phyloP scores from a whole-genome alignment of 805 yeast species.

The Yamadazyma tumulicola region DNA sequence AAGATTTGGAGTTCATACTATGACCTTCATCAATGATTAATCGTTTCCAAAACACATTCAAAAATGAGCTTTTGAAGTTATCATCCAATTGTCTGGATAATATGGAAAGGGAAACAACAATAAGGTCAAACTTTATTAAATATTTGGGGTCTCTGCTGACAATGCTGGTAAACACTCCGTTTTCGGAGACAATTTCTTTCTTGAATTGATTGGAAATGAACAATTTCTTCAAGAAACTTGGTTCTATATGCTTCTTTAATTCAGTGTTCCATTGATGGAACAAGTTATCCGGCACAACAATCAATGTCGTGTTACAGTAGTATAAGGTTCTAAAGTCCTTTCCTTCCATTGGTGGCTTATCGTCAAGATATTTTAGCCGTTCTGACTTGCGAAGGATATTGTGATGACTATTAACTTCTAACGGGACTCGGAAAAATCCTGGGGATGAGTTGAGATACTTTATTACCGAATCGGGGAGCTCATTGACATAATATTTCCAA shows the following conservation, averaged over 20 bases:
- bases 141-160: slow-evolving; percentile 24
- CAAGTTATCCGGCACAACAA: slow-evolving; percentile 64
- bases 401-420: slow-evolving; percentile 17
- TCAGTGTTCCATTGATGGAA: slow-evolving; percentile 65
- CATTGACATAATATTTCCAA: slow-evolving; percentile 49
- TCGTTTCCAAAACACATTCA: slow-evolving; percentile 59
- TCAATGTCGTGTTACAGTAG: slow-evolving; percentile 52
- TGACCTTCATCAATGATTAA: slow-evolving; percentile 77
- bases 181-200: slow-evolving; percentile 11
- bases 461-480: slow-evolving; percentile 44
- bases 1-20: slow-evolving; percentile 50
- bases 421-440: slow-evolving; percentile 41
- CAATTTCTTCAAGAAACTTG: slow-evolving; percentile 31
- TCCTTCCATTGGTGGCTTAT: slow-evolving; percentile 17
- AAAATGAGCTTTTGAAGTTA: slow-evolving; percentile 30
- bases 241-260: slow-evolving; percentile 50
- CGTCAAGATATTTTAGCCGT: slow-evolving; percentile 10
- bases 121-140: slow-evolving; percentile 47
- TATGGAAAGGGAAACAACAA: slow-evolving; percentile 47
- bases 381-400: slow-evolving; percentile 17
- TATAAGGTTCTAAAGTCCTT: slow-evolving; percentile 26
- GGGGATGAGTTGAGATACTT: slow-evolving; percentile 33
- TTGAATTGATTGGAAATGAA: slow-evolving; percentile 32
- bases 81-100: slow-evolving; percentile 40
- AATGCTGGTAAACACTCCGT: slow-evolving; percentile 16